Evolutionary conservation across 2,329 filamentous ascomycete species (phyloP), one percentile per base, ranked within the genome.

Genomic region (Tolypocladium guangdongense): DNA sequence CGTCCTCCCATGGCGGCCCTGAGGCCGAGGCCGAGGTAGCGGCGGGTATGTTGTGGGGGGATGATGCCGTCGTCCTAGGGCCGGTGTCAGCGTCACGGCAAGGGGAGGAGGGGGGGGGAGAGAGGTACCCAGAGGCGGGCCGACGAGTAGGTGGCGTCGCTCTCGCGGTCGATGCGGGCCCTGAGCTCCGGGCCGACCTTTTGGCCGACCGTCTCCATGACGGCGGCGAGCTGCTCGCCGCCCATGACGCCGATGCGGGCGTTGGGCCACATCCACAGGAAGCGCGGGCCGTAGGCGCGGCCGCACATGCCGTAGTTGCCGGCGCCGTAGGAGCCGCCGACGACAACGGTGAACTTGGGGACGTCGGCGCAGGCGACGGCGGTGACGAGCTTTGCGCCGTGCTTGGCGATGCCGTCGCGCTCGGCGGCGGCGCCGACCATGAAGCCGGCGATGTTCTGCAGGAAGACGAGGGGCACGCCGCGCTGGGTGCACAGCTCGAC

Each of bases 241-340:
- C 93, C 93, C 93, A 99, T 99, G 62, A 99, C 91, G 35, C 88
- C 89, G 51, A 96, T 90, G 65, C 88, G 87, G n/a, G 93, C 90
- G 62, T 95, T 96, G 41, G 93, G 93, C 93, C 93, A 99, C 78
- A 92, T 95, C 84, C 90, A 96, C 56, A 97, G 71, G 69, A 97
- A 90, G 14, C 90, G 78, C 0, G 92, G 92, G n/a, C 82, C 83
- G 70, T 96, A 99, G 2, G 93, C 92, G 50, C 93, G 81, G 24
- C 93, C 93, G 66, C 90, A 97, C 93, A 99, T 99, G 63, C 92
- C 93, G 67, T 99, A 99, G 70, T 97, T 99, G 4, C 93, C 93
- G 8, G 92, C 92, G 55, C 92, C 92, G 59, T 93, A 93, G 67
- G 86, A 91, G 33, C 87, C 88, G 27, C 93, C 93, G n/a, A 96